Evolutionary conservation across 768 basidiomycete genomes (phyloP).

Genomic region (Mycena crocata): DNA sequence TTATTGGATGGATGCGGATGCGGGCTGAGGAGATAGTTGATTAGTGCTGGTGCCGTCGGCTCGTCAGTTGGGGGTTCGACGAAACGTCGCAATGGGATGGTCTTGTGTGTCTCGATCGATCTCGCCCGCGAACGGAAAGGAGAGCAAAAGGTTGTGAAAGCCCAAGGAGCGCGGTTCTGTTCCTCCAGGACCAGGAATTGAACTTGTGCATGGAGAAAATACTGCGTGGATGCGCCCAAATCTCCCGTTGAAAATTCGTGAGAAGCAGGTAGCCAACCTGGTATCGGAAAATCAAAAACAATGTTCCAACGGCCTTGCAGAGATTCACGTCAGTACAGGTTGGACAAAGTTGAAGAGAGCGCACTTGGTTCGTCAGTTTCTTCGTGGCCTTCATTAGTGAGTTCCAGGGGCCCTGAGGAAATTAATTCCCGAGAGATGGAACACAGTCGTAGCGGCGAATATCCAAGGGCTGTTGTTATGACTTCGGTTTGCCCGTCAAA

Average conservation of each 20-base stretch:
- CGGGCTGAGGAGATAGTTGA: slow-evolving; percentile 60
- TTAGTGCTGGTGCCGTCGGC: slow-evolving; percentile 46
- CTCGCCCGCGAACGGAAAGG: slow-evolving; percentile 62
- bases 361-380: slow-evolving; percentile 64
- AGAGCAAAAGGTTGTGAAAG: slow-evolving; percentile 65
- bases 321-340: slow-evolving; percentile 15
- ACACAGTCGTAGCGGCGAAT: slow-evolving; percentile 76
- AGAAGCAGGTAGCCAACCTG: slow-evolving; percentile 88
- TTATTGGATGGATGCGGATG: slow-evolving; percentile 33
- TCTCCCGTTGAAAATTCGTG: slow-evolving; percentile 62
- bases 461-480: slow-evolving; percentile 71
- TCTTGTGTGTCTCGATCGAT: slow-evolving; percentile 52
- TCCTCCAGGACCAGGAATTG: slow-evolving; percentile 65
- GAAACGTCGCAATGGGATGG: slow-evolving; percentile 67
- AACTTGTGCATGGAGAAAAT: slow-evolving; percentile 75
- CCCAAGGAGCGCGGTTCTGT: slow-evolving; percentile 51
- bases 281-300: slow-evolving; percentile 84
- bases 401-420: slow-evolving; percentile 63
- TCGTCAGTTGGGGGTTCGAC: slow-evolving; percentile 54
- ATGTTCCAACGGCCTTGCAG: slow-evolving; percentile 72
- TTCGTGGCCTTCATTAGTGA: slow-evolving; percentile 75
- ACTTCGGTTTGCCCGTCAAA: slow-evolving; percentile 92
- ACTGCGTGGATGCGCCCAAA: slow-evolving; percentile 64
- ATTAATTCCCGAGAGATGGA: slow-evolving; percentile 73
- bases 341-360: slow-evolving; percentile 14